Evolutionary conservation across 2,329 filamentous ascomycete genomes (phyloP).

Genomic region (Westerdykella sp.): DNA sequence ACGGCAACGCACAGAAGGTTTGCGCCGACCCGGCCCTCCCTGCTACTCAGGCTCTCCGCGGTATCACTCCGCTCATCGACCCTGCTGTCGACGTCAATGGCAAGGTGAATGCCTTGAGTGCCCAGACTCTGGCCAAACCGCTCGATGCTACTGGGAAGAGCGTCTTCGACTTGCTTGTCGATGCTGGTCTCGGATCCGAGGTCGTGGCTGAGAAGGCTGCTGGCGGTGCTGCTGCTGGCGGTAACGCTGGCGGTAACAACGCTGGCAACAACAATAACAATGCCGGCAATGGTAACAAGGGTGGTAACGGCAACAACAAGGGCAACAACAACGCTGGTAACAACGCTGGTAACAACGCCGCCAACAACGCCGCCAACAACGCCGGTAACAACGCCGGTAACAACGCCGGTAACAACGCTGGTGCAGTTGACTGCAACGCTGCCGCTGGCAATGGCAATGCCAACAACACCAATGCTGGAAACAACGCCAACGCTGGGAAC

Average conservation of each 20-base stretch:
- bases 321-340: constrained; percentile 3
- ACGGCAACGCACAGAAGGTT: constrained; percentile 53
- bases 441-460: constrained; percentile 6
- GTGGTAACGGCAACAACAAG: too few relatives aligned
- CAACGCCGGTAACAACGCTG: constrained; percentile 4
- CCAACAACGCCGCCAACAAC: constrained; percentile 5
- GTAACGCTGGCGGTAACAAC: constrained; percentile 4
- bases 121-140: constrained; percentile 47
- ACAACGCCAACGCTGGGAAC: constrained; percentile 7
- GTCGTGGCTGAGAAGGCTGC: constrained; percentile 39
- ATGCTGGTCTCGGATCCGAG: constrained; percentile 58
- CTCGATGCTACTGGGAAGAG: constrained; percentile 57
- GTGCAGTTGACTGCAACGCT: constrained; percentile 5
- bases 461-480: constrained; percentile 3
- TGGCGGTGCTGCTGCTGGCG: constrained; percentile 24
- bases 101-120: constrained; percentile 55
- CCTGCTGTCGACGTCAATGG: constrained; percentile 55
- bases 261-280: constrained; percentile 2
- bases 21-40: constrained; percentile 60
- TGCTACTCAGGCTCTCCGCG: constrained; percentile 54
- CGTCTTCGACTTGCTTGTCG: constrained; percentile 57
- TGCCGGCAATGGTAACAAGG: background rate
- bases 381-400: constrained; percentile 10
- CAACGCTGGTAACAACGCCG: constrained; percentile 5
- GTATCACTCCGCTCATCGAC: constrained; percentile 62